Percentiles rank a stretch among this genome's conserved stretches.
Evolutionary conservation across 2,329 filamentous ascomycete genomes (phyloP).

Genomic region (Chaetomium sp.): DNA sequence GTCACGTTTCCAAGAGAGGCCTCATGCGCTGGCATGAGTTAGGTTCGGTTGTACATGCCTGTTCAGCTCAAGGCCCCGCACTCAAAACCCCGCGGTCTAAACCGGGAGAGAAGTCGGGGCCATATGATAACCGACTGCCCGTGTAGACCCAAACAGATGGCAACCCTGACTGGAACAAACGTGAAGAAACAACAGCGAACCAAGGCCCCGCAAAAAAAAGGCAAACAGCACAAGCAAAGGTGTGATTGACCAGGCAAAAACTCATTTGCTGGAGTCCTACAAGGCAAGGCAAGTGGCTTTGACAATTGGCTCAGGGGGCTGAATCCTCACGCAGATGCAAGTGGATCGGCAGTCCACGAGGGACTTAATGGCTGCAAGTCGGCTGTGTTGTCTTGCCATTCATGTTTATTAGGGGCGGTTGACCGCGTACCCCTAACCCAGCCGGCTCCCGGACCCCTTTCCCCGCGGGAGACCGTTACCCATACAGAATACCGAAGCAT

Average conservation of each 20-base stretch:
- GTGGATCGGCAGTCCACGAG: background rate
- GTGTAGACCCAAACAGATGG: background rate
- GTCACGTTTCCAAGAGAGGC: background rate
- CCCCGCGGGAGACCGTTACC: slow-evolving; percentile 8
- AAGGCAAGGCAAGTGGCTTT: slow-evolving; percentile 7
- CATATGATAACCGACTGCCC: no score
- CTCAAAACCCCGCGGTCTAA: background rate
- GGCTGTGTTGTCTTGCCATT: slow-evolving; percentile 1
- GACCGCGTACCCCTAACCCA: slow-evolving; percentile 7
- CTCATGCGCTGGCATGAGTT: background rate
- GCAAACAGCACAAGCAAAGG: slow-evolving; percentile 4
- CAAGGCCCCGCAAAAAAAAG: background rate
- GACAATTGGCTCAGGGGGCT: background rate
- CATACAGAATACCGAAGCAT: slow-evolving; percentile 19
- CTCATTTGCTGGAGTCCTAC: background rate
- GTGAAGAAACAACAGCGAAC: background rate
- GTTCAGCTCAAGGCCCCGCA: background rate
- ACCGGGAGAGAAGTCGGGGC: background rate
- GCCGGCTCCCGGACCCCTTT: background rate
- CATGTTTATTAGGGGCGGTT: slow-evolving; percentile 10
- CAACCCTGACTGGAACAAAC: background rate
- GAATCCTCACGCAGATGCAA: background rate
- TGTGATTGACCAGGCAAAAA: background rate
- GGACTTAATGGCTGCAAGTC: background rate
- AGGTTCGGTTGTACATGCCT: no score